Evolutionary conservation across 768 basidiomycete genomes (phyloP).

Genomic region (Holtermanniella nyarrowii): DNA sequence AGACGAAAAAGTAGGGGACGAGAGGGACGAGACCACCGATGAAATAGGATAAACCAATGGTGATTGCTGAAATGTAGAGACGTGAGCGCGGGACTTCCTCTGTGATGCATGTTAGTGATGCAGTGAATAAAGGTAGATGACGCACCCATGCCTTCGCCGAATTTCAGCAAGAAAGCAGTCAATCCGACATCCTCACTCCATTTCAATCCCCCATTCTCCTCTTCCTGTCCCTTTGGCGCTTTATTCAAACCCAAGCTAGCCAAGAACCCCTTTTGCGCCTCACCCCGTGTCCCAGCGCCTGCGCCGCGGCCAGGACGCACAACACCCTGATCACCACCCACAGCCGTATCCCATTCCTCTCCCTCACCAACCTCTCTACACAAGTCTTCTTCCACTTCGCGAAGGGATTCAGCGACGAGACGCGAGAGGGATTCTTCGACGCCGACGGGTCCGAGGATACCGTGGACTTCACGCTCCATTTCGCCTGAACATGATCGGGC

Average conservation of each 20-base stretch:
- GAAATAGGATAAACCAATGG: slow-evolving; percentile 90
- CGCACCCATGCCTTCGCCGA: slow-evolving; percentile 82
- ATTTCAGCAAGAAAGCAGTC: slow-evolving; percentile 88
- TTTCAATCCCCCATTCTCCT: slow-evolving; percentile 51
- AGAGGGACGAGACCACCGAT: slow-evolving; percentile 88
- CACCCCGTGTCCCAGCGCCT: neutral
- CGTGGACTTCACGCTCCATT: slow-evolving; percentile 89
- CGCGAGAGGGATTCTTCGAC: slow-evolving; percentile 72
- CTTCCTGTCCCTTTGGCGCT: slow-evolving; percentile 41
- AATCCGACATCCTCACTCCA: slow-evolving; percentile 75
- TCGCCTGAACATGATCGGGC: slow-evolving; percentile 80
- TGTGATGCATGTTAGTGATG: slow-evolving; percentile 26
- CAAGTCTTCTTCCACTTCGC: slow-evolving; percentile 42
- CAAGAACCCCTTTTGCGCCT: slow-evolving; percentile 13
- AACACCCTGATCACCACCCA: slow-evolving; percentile 16
- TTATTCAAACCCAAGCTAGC: slow-evolving; percentile 13
- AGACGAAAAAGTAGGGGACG: slow-evolving; percentile 81
- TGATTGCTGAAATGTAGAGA: slow-evolving; percentile 81
- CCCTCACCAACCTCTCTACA: slow-evolving; percentile 48
- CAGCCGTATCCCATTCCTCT: slow-evolving; percentile 28
- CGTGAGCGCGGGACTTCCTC: slow-evolving; percentile 81
- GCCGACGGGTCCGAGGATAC: slow-evolving; percentile 77
- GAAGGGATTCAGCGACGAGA: slow-evolving; percentile 64
- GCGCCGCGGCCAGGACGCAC: slow-evolving; percentile 2
- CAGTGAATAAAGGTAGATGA: slow-evolving; percentile 5